Base-by-base conservation (phyloP, 208 protist species). In the Novymonas esmeraldas region DNA sequence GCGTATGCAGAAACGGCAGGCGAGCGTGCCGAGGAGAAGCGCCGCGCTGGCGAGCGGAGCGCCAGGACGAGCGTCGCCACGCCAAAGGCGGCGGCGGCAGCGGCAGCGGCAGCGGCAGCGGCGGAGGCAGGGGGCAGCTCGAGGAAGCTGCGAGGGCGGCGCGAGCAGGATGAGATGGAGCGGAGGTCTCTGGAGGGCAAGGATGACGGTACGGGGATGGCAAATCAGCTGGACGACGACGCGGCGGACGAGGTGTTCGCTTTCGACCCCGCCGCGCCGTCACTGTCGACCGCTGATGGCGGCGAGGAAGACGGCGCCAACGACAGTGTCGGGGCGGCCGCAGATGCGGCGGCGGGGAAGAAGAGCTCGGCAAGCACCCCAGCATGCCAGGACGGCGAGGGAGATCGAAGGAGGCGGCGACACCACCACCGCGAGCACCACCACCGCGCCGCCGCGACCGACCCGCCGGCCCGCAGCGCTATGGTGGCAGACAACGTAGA, bases 401-500 rank as follows among this genome's bases (percentile, higher is more conserved):
- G 36, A 13, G 45, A 55, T n/a, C n/a, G n/a, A 38, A 51, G 55
- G n/a, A 63, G 63, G n/a, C 44, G 26, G 54, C 50, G 42, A 14
- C 42, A 66, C 14, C 38, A 49, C 31, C 10, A 4, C 29, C 39
- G 1, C 26, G 14, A 29, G 16, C 41, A 5, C 6, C 36, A 41
- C 36, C 36, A 11, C 36, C 5, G 36, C 36, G 36, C 36, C 36
- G 22, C 20, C 18, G 56, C 2, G 38, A 20, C 18, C 28, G 14
- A 46, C 34, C 6, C 54, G 45, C 13, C 34, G 20, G 24, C n/a
- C 34, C 14, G 18, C 31, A 73, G 42, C 3, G 59, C 31, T 13
- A 28, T 67, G 64, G 36, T 78, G 57, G 42, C 54, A 44, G 14
- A 46, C 18, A 63, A 65, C 26, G 64, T 72, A 3, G 63, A 41